Conservation (phyloP, 1,139 yeast genomes). For the Hyphopichia burtonii region DNA sequence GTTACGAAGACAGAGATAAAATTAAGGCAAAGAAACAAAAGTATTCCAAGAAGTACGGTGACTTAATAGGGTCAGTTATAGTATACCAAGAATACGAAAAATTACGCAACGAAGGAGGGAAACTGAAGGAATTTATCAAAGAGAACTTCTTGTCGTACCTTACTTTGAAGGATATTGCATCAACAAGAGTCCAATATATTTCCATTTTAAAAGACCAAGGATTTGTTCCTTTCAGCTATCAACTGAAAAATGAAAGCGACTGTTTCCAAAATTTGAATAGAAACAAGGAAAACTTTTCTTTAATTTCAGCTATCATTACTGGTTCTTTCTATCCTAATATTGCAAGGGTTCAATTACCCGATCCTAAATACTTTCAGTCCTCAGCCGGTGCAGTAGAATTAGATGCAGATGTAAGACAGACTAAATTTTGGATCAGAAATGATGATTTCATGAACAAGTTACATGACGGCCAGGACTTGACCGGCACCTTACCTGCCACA, state of each 20-base stretch:
- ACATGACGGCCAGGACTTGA: slow-evolving; percentile 11
- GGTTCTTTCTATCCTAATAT: slow-evolving; percentile 83
- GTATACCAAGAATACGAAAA: slow-evolving; percentile 55
- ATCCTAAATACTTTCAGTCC: slow-evolving; percentile 68
- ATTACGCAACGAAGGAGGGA: slow-evolving; percentile 14
- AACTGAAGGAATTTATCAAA: slow-evolving; percentile 52
- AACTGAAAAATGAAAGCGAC: slow-evolving; percentile 13
- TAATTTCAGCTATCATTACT: slow-evolving; percentile 67
- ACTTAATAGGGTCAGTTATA: slow-evolving; percentile 63
- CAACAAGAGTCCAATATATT: slow-evolving; percentile 67
- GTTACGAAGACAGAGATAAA: slow-evolving; percentile 61
- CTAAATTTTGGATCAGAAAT: slow-evolving; percentile 72
- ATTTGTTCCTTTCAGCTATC: slow-evolving; percentile 57
- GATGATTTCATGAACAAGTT: slow-evolving; percentile 24
- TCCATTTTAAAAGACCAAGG: slow-evolving; percentile 74
- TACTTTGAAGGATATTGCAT: slow-evolving; percentile 67
- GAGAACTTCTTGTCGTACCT: slow-evolving; percentile 63
- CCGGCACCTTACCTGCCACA: slow-evolving; percentile 46
- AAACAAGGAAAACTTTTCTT: slow-evolving; percentile 47
- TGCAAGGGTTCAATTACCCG: slow-evolving; percentile 80
- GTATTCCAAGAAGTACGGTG: slow-evolving; percentile 54
- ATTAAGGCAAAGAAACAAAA: slow-evolving; percentile 52
- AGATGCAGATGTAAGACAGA: slow-evolving; percentile 76
- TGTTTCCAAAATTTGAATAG: slow-evolving; percentile 33
- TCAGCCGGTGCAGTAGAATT: slow-evolving; percentile 77